Conservation (phyloP, 306 rosid genomes). For the Cyamopsis tetragonoloba region DNA sequence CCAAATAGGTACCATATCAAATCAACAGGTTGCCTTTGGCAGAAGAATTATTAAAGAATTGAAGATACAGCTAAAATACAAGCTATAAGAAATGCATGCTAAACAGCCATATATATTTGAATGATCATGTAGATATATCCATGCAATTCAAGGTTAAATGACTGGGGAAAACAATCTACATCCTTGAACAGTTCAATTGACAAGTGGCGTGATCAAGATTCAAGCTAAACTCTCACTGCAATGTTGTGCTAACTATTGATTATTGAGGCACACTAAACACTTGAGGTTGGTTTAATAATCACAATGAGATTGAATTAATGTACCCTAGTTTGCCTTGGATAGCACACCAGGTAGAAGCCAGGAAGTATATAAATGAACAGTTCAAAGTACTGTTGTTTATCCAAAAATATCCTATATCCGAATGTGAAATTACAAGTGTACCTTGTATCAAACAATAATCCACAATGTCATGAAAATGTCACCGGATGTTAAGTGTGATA, state of each 20-base stretch:
- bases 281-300: neutral
- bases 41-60: slow-evolving; percentile 1
- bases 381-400: neutral
- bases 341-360: neutral
- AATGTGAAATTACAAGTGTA: neutral
- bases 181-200: neutral
- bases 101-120: neutral
- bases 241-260: neutral
- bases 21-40: slow-evolving; percentile 3
- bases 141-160: slow-evolving; percentile 18
- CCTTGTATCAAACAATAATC: neutral
- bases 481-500: neutral
- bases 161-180: neutral
- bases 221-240: neutral
- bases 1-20: neutral
- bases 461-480: neutral
- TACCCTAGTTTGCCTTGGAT: neutral
- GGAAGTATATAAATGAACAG: neutral
- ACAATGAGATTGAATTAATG: neutral
- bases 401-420: neutral
- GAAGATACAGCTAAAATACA: slow-evolving; percentile 15
- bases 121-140: neutral
- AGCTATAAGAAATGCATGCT: neutral
- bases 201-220: neutral
- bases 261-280: neutral